Percentiles rank a stretch among this genome's conserved stretches.
Evolutionary conservation across 2,329 filamentous ascomycete species (phyloP).

Genomic region (Botryotinia calthae): DNA sequence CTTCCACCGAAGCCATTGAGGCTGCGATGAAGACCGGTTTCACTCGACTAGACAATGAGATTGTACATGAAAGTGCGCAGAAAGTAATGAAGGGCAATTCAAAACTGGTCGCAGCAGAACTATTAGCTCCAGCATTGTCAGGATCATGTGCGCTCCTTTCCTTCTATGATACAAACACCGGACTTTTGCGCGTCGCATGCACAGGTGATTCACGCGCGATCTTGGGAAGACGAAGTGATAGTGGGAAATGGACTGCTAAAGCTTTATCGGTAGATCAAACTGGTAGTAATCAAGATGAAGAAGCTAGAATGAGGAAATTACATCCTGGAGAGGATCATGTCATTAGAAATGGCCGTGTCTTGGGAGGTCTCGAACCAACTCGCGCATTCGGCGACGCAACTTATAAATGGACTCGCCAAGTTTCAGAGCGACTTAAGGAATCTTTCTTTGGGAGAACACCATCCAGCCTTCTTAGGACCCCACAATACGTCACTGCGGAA

Average conservation of each 20-base stretch:
- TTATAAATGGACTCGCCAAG: constrained; percentile 92
- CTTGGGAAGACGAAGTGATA: constrained; percentile 72
- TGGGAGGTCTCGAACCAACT: constrained; percentile 88
- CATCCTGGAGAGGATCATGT: constrained; percentile 90
- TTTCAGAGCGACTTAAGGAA: constrained; percentile 75
- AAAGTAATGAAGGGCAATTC: constrained; percentile 87
- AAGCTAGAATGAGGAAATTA: constrained; percentile 73
- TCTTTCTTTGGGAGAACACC: constrained; percentile 86
- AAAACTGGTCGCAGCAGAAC: constrained; percentile 85
- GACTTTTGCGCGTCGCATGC: constrained; percentile 88
- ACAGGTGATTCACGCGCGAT: constrained; percentile 96
- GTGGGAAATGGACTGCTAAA: constrained; percentile 90
- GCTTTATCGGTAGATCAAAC: constrained; percentile 92
- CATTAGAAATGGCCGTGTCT: constrained; percentile 81
- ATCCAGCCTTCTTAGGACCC: constrained; percentile 76
- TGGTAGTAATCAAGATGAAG: constrained; percentile 82
- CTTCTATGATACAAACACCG: constrained; percentile 88
- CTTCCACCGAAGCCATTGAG: constrained; percentile 78
- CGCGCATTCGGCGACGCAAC: constrained; percentile 94
- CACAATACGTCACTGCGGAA: constrained; percentile 96
- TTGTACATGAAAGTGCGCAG: constrained; percentile 87
- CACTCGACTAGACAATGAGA: constrained; percentile 84
- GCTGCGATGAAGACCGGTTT: constrained; percentile 91
- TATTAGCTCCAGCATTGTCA: constrained; percentile 87
- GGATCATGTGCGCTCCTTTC: constrained; percentile 96